phyloP scores from a whole-genome alignment of 2,329 filamentous ascomycete genomes.

The Aureobasidium leucospermi region DNA sequence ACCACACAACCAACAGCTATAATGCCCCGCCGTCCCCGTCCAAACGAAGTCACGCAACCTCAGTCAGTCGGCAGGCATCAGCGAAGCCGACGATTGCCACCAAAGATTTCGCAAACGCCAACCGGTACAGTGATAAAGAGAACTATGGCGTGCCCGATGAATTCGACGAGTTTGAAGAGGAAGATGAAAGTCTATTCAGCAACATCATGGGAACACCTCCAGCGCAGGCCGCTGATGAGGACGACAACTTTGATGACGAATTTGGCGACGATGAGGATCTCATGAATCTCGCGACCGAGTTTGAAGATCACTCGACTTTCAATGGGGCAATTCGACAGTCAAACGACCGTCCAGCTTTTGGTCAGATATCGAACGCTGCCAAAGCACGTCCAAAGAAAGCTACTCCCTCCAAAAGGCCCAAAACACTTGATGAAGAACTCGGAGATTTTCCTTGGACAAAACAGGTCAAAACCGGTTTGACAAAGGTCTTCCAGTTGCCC shows the following conservation, averaged over 20 bases:
- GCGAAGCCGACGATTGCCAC: background rate
- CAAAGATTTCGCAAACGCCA: background rate
- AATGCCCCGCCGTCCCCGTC: background rate
- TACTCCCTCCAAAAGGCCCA: slow-evolving; percentile 14
- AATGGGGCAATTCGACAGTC: background rate
- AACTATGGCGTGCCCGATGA: slow-evolving; percentile 14
- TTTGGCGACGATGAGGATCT: slow-evolving; percentile 32
- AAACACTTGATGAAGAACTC: slow-evolving; percentile 18
- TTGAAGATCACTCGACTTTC: slow-evolving; percentile 30
- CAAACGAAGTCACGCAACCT: background rate
- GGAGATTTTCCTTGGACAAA: slow-evolving; percentile 74
- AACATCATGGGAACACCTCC: slow-evolving; percentile 33
- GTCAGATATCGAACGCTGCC: slow-evolving; percentile 24
- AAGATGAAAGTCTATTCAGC: slow-evolving; percentile 27
- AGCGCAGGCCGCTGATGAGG: slow-evolving; percentile 12
- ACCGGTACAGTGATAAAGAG: background rate
- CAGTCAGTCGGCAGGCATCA: background rate
- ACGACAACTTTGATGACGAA: slow-evolving; percentile 27
- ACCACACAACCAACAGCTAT: background rate
- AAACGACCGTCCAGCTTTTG: slow-evolving; percentile 22
- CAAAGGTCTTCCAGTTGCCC: slow-evolving; percentile 73
- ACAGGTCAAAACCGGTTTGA: slow-evolving; percentile 74
- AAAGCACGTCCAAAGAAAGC: slow-evolving; percentile 15
- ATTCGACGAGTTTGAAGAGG: slow-evolving; percentile 20
- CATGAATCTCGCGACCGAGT: slow-evolving; percentile 35